Percentiles rank a stretch among this genome's conserved stretches.
phyloP scores from a whole-genome alignment of 306 rosid genomes.

The Oxytropis ochrocephala region DNA sequence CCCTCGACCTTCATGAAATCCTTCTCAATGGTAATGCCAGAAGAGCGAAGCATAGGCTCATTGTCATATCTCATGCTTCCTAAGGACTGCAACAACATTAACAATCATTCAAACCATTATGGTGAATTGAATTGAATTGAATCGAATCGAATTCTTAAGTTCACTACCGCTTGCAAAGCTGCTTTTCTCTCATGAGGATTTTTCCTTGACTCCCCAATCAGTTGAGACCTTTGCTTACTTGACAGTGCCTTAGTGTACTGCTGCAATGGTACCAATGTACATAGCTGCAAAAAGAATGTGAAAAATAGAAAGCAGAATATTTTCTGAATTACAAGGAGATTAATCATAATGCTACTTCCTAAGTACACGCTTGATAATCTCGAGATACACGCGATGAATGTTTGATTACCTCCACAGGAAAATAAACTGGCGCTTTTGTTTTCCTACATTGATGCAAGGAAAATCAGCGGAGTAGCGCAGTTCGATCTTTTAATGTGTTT shows the following conservation, averaged over 20 bases:
- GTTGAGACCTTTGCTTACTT: constrained; percentile 34
- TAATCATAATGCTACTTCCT: too few relatives aligned
- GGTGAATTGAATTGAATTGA: too few relatives aligned
- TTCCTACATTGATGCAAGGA: constrained; percentile 51
- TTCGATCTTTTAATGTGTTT: not conserved
- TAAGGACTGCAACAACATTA: constrained; percentile 29
- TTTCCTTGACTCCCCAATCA: constrained; percentile 40
- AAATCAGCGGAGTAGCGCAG: constrained; percentile 27
- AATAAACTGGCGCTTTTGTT: constrained; percentile 35
- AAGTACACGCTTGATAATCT: too few relatives aligned
- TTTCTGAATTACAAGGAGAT: too few relatives aligned
- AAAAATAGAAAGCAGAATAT: not conserved
- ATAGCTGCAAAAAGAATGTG: constrained; percentile 25
- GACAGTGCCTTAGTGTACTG: constrained; percentile 43
- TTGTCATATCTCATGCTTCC: constrained; percentile 23
- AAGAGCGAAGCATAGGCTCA: constrained; percentile 38
- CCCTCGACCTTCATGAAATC: constrained; percentile 26
- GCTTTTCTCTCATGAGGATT: constrained; percentile 29
- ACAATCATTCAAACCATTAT: too few relatives aligned
- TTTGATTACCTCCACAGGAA: constrained; percentile 37
- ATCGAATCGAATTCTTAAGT: too few relatives aligned
- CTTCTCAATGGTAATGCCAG: constrained; percentile 25
- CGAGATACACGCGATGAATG: too few relatives aligned
- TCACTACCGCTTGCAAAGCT: constrained; percentile 21
- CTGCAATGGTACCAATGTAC: constrained; percentile 38